Percentiles rank a stretch among this genome's conserved stretches.
These are phyloP conservation scores for Tranzscheliella williamsii DNA, from an alignment of 1,284 basidiomycete species.

Conservation along the genomic window DNA sequence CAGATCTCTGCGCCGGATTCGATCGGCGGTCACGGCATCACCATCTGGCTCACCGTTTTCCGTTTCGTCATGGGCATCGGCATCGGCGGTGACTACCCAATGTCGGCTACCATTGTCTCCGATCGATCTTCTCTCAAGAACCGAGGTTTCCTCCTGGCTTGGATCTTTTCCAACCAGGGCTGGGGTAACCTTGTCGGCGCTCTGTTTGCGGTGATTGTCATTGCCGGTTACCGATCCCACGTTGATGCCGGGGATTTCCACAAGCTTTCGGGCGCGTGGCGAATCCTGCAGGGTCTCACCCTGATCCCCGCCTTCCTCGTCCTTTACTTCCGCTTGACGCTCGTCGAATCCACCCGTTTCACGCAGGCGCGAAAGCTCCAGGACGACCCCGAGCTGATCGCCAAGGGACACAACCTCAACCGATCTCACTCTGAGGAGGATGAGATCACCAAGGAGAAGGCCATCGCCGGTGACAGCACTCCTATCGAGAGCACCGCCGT, in stretches of 20 bases:
- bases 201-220: conserved; percentile 72
- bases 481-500: conserved; percentile 45
- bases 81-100: conserved; percentile 82
- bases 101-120: conserved; percentile 65
- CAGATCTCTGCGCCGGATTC: conserved; percentile 56
- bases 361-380: conserved; percentile 78
- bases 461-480: conserved; percentile 16
- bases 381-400: conserved; percentile 75
- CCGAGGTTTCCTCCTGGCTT: conserved; percentile 48
- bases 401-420: conserved; percentile 63
- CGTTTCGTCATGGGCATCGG: conserved; percentile 57
- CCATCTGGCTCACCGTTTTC: conserved; percentile 53
- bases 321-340: conserved; percentile 65
- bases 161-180: conserved; percentile 63
- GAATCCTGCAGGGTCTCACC: conserved; percentile 60
- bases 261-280: conserved; percentile 56
- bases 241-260: conserved; percentile 40
- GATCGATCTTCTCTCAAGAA: conserved; percentile 51
- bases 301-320: conserved; percentile 53
- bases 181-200: conserved; percentile 63
- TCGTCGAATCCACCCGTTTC: conserved; percentile 71
- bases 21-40: conserved; percentile 50
- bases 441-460: conserved; percentile 44
- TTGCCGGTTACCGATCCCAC: conserved; percentile 70
- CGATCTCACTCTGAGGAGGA: conserved; percentile 61